Conservation (phyloP, 2,329 filamentous ascomycete genomes). For the Colletotrichum coccodes region DNA sequence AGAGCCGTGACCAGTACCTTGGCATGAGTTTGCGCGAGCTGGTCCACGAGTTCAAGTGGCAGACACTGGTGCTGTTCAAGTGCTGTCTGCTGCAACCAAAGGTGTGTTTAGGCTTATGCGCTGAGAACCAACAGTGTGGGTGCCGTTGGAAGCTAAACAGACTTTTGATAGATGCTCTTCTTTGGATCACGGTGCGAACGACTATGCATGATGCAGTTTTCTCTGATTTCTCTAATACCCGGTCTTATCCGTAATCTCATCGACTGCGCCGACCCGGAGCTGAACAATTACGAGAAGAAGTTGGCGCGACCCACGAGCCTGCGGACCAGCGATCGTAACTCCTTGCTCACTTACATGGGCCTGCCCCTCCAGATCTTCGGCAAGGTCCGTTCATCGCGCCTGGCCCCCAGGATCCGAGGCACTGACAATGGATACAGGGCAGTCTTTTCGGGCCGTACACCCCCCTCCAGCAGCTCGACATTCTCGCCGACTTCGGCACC, state of each 20-base stretch:
- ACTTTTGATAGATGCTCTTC: slow-evolving; percentile 83
- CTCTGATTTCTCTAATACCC: slow-evolving; percentile 93
- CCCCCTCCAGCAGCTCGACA: slow-evolving; percentile 92
- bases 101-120: slow-evolving; percentile 58
- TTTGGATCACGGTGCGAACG: slow-evolving; percentile 97
- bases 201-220: slow-evolving; percentile 98
- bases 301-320: slow-evolving; percentile 83
- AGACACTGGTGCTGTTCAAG: slow-evolving; percentile 94
- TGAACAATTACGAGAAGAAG: slow-evolving; percentile 83
- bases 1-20: slow-evolving; percentile 86
- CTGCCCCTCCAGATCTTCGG: slow-evolving; percentile 95
- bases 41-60: slow-evolving; percentile 93
- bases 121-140: too few species aligned
- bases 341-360: slow-evolving; percentile 92
- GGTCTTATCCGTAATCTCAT: slow-evolving; percentile 91
- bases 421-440: slow-evolving; percentile 63
- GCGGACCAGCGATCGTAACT: slow-evolving; percentile 90
- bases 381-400: slow-evolving; percentile 65
- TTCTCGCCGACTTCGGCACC: slow-evolving; percentile 91
- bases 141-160: not conserved
- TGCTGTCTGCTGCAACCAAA: slow-evolving; percentile 94
- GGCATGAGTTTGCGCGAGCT: slow-evolving; percentile 90
- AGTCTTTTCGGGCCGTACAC: slow-evolving; percentile 97
- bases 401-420: not conserved
- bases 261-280: slow-evolving; percentile 93